These are phyloP conservation scores for Colletotrichum sp. DNA, from an alignment of 2,329 filamentous ascomycete genomes.

Conservation along the genomic window DNA sequence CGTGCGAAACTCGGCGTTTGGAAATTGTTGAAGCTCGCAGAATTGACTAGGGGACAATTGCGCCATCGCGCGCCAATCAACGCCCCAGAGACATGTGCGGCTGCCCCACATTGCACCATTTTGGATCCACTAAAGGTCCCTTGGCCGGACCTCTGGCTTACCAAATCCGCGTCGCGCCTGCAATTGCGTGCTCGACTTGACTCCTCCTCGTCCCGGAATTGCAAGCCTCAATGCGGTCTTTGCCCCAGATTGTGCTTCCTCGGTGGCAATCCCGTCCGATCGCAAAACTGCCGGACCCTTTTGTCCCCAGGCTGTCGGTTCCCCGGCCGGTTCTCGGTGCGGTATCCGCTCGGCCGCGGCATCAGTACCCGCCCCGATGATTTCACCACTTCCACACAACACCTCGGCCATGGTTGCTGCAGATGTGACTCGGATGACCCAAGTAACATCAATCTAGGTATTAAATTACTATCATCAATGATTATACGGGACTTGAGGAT, in stretches of 20 bases:
- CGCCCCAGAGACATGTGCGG: not conserved
- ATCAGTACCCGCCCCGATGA: slow-evolving; percentile 13
- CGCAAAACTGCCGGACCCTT: not conserved
- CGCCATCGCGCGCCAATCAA: slow-evolving; percentile 21
- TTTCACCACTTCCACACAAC: not conserved
- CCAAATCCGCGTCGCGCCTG: slow-evolving; percentile 15
- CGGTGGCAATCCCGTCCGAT: slow-evolving; percentile 14
- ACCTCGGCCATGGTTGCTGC: not conserved
- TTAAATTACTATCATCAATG: not conserved
- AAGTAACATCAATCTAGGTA: not conserved
- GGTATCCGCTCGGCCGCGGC: slow-evolving; percentile 19
- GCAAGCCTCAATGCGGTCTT: slow-evolving; percentile 7
- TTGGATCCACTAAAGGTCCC: slow-evolving; percentile 11
- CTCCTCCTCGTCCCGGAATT: not conserved
- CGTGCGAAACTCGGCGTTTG: slow-evolving; percentile 23
- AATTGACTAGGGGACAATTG: slow-evolving; percentile 21
- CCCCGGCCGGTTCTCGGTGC: slow-evolving; percentile 6
- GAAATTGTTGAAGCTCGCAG: slow-evolving; percentile 20
- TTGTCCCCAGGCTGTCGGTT: slow-evolving; percentile 13
- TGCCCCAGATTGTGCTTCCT: slow-evolving; percentile 9
- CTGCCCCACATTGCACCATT: slow-evolving; percentile 20
- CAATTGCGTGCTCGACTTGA: slow-evolving; percentile 19
- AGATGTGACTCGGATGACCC: not conserved
- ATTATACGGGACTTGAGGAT: not conserved
- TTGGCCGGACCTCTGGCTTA: slow-evolving; percentile 1